These are phyloP conservation scores for Pseudonitzschia multistriata DNA, from an alignment of 108 stramenopile species.

Conservation along the genomic window DNA sequence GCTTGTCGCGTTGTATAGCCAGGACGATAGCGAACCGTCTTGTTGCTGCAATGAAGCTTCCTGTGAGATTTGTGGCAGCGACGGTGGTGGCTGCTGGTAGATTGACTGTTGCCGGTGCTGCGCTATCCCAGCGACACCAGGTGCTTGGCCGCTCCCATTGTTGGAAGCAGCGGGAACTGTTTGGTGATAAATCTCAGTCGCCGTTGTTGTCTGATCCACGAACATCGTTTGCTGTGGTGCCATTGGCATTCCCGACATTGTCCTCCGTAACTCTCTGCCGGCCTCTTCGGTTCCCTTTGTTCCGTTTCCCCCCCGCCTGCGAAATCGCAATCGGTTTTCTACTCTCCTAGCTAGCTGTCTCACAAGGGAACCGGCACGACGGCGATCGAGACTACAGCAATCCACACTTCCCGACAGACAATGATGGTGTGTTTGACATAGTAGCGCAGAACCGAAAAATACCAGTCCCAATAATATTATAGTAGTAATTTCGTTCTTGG, in stretches of 20 bases:
- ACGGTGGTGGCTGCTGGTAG: too few species aligned
- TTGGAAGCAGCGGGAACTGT: background rate
- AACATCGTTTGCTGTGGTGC: background rate
- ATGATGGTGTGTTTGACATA: background rate
- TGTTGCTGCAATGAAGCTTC: too few species aligned
- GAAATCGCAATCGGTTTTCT: too few species aligned
- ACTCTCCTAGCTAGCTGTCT: too few species aligned
- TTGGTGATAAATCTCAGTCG: background rate
- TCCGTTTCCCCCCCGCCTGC: too few species aligned
- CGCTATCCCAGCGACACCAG: background rate
- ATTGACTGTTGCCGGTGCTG: background rate
- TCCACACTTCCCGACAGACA: background rate
- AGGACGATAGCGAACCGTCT: background rate
- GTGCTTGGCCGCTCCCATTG: background rate
- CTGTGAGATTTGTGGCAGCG: too few species aligned
- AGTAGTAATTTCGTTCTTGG: background rate
- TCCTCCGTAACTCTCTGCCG: background rate
- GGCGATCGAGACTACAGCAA: background rate
- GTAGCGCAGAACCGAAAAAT: too few species aligned
- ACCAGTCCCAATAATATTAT: background rate
- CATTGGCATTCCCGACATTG: background rate
- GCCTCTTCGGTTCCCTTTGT: background rate
- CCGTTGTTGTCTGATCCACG: background rate
- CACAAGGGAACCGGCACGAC: too few species aligned
- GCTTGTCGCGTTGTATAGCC: background rate